Base-by-base conservation (phyloP, 1,284 basidiomycete species). In the Ceratobasidium sp. region DNA sequence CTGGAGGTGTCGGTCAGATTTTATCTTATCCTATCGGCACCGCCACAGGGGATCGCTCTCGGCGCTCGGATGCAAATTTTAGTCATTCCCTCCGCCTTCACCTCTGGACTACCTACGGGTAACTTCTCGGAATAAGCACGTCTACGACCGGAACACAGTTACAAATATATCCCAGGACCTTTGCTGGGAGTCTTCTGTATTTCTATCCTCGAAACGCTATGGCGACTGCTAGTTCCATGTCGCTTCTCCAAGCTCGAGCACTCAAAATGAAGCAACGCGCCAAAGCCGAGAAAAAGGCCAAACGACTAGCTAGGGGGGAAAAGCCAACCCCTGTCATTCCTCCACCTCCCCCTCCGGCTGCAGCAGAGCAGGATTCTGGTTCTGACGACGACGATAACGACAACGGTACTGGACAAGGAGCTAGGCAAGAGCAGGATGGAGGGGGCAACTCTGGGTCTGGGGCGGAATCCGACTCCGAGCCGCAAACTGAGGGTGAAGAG, bases 251-350 rank as follows among this genome's bases (percentile, higher is more conserved):
- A 46, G 69, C 69, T 29, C 54, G 69, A 2, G 69, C 69, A 61
- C 56, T 71, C 43, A 71, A 71, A 34, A 71, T 71, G 69, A 71
- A 71, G 44, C 69, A 71, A 22, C 56, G 57, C n/a, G 69, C 69
- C 15, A 59, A 71, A 22, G 69, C 69, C 13, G 69, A 59, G 57
- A 71, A 71, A 17, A 62, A 49, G 34, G 56, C 56, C 17, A 71
- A 71, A 19, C 49, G 66, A 56, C 51, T 51, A 40, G 66, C 66
- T 22, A 40, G 44, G 22, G 13, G 32, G 13, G 44, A 25, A 43
- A 44, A 29, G 15, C 13, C 40, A 25, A 19, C 59, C 3, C 17
- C 59, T 9, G 19, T 8, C 37, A 37, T 32, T 7, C 37, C 37
- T 3, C 17, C 37, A 37, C 15, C 40, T n/a, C 40, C 59, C 8